A percentile compares a stretch with the other conserved stretches of the same genome.
Conservation (phyloP, 495 filamentous ascomycete species). For the Podospora conica region DNA sequence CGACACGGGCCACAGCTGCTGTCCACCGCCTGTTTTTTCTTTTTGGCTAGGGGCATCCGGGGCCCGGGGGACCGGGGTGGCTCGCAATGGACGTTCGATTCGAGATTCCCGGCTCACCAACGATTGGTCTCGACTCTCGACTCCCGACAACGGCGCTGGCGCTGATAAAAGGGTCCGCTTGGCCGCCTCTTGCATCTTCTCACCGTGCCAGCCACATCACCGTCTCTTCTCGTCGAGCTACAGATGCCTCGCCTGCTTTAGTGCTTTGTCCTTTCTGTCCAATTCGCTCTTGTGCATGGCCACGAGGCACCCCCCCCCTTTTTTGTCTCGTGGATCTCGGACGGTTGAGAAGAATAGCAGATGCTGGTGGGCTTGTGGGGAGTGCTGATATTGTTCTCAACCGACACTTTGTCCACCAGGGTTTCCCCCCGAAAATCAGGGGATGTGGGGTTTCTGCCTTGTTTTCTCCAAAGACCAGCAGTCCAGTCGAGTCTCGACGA, state of each 20-base stretch:
- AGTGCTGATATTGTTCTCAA: constrained; percentile 16
- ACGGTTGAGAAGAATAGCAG: neutral
- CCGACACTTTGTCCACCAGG: neutral
- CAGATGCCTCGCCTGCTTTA: neutral
- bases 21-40: constrained; percentile 1
- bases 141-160: constrained; percentile 5
- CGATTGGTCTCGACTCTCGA: too few relatives aligned
- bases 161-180: neutral
- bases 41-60: neutral
- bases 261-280: neutral
- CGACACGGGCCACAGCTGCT: constrained; percentile 9
- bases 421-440: neutral
- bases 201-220: neutral
- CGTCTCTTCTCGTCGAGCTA: neutral
- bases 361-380: neutral
- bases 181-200: neutral
- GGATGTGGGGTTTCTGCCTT: neutral
- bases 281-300: neutral
- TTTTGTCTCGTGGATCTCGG: neutral
- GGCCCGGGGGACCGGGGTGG: neutral
- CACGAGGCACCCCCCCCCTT: neutral
- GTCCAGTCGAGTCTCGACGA: neutral
- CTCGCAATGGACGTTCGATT: neutral
- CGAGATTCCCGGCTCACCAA: neutral
- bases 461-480: neutral